Conservation (phyloP, 2,329 filamentous ascomycete species). For the Bipolaris bicolor region DNA sequence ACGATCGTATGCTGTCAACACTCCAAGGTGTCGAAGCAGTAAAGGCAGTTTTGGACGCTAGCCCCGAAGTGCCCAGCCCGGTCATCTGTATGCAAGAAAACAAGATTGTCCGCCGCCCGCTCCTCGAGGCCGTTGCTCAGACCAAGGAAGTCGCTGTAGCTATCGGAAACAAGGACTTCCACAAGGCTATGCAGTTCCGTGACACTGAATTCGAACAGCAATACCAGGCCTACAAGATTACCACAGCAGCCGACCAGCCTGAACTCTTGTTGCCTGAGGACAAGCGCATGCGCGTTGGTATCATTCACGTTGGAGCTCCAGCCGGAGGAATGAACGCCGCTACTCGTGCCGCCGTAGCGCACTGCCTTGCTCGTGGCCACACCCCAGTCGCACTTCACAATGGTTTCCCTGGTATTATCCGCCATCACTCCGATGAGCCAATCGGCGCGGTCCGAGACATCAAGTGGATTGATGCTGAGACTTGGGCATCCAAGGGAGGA, state of each 20-base stretch:
- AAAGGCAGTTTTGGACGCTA: constrained; percentile 52
- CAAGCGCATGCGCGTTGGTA: constrained; percentile 90
- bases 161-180: constrained; percentile 85
- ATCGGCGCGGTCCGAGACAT: constrained; percentile 83
- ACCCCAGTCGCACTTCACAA: constrained; percentile 93
- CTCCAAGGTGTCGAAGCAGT: constrained; percentile 67
- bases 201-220: constrained; percentile 95
- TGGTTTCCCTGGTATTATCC: constrained; percentile 90
- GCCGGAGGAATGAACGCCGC: constrained; percentile 99
- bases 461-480: constrained; percentile 90
- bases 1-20: constrained; percentile 91
- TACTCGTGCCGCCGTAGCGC: constrained; percentile 88
- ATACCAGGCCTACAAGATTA: constrained; percentile 88
- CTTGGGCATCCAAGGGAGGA: constrained; percentile 94
- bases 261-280: constrained; percentile 70
- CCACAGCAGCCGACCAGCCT: constrained; percentile 79
- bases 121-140: constrained; percentile 85
- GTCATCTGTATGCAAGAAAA: constrained; percentile 98
- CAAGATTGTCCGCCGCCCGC: constrained; percentile 88
- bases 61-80: constrained; percentile 85
- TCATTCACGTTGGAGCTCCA: constrained; percentile 95
- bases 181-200: constrained; percentile 82
- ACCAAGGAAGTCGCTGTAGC: constrained; percentile 84
- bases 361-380: constrained; percentile 91
- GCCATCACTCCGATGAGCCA: constrained; percentile 86